These are phyloP conservation scores for Fraxinus pennsylvanica DNA, from an alignment of 257 asterid species.

Conservation along the genomic window DNA sequence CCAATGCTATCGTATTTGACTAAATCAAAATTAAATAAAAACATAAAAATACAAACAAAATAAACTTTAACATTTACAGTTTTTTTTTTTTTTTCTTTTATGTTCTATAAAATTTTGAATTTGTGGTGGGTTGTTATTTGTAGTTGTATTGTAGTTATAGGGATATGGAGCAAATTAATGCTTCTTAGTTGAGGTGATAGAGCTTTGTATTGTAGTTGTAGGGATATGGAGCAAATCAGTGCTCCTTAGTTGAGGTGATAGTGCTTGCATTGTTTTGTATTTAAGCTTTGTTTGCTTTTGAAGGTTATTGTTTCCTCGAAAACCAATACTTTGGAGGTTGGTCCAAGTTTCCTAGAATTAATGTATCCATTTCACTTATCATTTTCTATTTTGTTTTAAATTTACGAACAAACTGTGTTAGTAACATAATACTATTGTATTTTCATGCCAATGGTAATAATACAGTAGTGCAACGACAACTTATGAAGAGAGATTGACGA, in stretches of 20 bases:
- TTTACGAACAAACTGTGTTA: not conserved
- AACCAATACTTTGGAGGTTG: not conserved
- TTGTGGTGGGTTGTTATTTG: not conserved
- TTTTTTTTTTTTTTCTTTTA: not conserved
- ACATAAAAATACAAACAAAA: not conserved
- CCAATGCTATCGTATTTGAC: not conserved
- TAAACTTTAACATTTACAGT: no score
- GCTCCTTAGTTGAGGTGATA: not conserved
- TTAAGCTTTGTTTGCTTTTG: not conserved
- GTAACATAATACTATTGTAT: not conserved
- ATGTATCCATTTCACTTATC: not conserved
- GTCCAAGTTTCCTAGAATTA: not conserved
- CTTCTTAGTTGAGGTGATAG: not conserved
- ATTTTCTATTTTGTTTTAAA: not conserved
- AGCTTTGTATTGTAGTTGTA: not conserved
- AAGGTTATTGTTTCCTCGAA: not conserved
- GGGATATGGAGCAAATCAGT: not conserved
- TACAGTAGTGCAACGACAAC: not conserved
- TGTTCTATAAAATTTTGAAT: not conserved
- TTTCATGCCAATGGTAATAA: not conserved
- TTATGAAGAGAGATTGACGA: conserved; percentile 8
- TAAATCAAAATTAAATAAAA: not conserved
- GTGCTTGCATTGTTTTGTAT: no score
- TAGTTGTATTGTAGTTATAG: not conserved
- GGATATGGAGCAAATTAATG: not conserved